Base-by-base conservation (phyloP, 2,329 filamentous ascomycete genomes). In the Zarea fungicola region DNA sequence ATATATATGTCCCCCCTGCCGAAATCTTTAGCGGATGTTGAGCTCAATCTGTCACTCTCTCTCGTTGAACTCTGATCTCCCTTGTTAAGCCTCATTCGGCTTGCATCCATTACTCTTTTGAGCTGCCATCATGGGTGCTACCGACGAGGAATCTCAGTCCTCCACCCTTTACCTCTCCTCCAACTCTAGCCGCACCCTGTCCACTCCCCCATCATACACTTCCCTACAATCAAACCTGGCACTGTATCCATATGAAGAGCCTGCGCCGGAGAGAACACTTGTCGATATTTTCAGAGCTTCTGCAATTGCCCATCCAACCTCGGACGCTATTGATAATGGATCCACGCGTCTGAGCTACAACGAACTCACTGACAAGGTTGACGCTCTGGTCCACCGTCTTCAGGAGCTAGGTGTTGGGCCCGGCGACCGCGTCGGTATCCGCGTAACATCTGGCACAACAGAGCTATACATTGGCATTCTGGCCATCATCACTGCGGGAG, bases 401-500 rank as follows among this genome's bases (percentile, higher is more conserved):
- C 35, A 42, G 10, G 50, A 31, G 4, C 44, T 42, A 2, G 54
- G 56, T 21, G 42, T 58, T 25, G 48, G 53, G 4, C 48, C 48
- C 8, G 54, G 56, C 11, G 56, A 56, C 23, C 41, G 52, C 10
- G 48, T 58, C 18, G 56, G 56, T 18, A 44, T 58, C 3, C 52
- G 55, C 10, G 49, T 56, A 10, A 54, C 42, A n/a, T 58, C 56
- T 3, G 56, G 56, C 10, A 49, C 54, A 2, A 32, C 50, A 9
- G 53, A 56, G 35, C 52, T 58, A 4, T 58, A 58, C 29, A 44
- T 53, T 16, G 21, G 50, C 46, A 58, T 58, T 16, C 53, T 58
- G 7, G 51, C 52, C 10, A 39, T 58, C n/a, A 26, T 58, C 4
- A 37, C 49, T 6, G 52, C 53, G 8, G 56, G 53, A 2, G 56